phyloP scores from a whole-genome alignment of 140 eudicot species.

The Erigeron philadelphicus region DNA sequence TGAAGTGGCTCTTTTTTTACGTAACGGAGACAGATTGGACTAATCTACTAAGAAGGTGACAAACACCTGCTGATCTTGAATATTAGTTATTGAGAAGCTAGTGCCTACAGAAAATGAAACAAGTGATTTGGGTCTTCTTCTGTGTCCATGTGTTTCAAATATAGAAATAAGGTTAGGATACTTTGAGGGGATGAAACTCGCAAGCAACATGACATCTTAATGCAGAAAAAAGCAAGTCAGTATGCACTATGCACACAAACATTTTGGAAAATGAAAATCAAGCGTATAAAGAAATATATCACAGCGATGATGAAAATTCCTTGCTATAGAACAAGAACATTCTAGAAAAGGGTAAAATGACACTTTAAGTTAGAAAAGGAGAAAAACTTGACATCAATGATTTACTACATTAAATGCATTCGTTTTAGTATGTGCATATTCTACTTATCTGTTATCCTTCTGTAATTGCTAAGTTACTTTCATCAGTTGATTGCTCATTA shows the following conservation, averaged over 20 bases:
- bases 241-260: not conserved
- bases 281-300: not conserved
- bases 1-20: not conserved
- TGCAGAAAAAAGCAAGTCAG: not conserved
- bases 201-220: not conserved
- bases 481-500: not conserved
- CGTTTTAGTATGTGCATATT: not conserved
- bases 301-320: conserved; percentile 1
- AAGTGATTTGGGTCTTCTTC: not conserved
- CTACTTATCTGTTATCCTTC: not conserved
- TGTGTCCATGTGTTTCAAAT: too few species aligned
- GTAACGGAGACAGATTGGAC: too few species aligned
- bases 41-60: conserved; percentile 5
- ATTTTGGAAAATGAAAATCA: not conserved
- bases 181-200: not conserved
- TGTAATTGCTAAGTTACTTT: conserved; percentile 1
- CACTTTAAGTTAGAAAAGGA: conserved; percentile 2
- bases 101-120: not conserved
- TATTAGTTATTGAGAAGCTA: not conserved
- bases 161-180: not conserved
- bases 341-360: not conserved
- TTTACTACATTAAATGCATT: not conserved
- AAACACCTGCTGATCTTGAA: not conserved
- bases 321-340: not conserved
- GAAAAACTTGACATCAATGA: conserved; percentile 3